Base-by-base conservation (phyloP, 805 yeast genomes). In the Cyberlindnera euphorbiiphila region DNA sequence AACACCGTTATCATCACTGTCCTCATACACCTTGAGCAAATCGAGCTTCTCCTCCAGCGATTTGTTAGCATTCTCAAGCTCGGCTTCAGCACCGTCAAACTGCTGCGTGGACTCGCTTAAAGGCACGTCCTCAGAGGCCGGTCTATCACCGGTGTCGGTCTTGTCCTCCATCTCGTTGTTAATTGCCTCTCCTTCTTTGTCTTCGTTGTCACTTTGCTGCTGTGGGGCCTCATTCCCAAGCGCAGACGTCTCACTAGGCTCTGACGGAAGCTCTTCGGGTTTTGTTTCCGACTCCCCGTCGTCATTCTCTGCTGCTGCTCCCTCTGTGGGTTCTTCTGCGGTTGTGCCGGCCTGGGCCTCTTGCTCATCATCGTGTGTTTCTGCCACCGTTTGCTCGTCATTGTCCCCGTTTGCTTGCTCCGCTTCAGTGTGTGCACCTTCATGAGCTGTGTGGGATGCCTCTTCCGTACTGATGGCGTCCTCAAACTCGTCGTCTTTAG, bases 401-500 rank as follows among this genome's bases (percentile, higher is more conserved):
- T 26, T 26, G 27, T 17, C 29, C 7, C 13, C 9, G 29, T 12
- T 11, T 17, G 27, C 15, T 14, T 16, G 9, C 21, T 20, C 26
- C 23, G 10, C 17, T 11, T 20, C 20, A 17, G 15, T 18, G 22
- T 18, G 24, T 21, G 11, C 25, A 18, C 5, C n/a, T 25, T 11
- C 26, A 16, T 12, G 22, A 19, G 16, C 16, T 25, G 24, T 11
- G 11, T 14, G 13, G 14, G 19, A 28, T 6, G 24, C 4, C 23
- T 20, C n/a, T 44, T 49, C n/a, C n/a, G n/a, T n/a, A n/a, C n/a
- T n/a, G 4, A 31, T 25, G 9, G 52, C 53, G 32, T 46, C 53
- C 25, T 40, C 39, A 36, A 49, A 46, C 22, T 44, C 46, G 31
- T 46, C 45, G 10, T 21, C 29, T 6, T 22, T 26, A n/a, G n/a